These are phyloP conservation scores for Schoenoplectus tabernaemontani DNA, from an alignment of 202 grass and related monocot species.

Conservation along the genomic window DNA sequence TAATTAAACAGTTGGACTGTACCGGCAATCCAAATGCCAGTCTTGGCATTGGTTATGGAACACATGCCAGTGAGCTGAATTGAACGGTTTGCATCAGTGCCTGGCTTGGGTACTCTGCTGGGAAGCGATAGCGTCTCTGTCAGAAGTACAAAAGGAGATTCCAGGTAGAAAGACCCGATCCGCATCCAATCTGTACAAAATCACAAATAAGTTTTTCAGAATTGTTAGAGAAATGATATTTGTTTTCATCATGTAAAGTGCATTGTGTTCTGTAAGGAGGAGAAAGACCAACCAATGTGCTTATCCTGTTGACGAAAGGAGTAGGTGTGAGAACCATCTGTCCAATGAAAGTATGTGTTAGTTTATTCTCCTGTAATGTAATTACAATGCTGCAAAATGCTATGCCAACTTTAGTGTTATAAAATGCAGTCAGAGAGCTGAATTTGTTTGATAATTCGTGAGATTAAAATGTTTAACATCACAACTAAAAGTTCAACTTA, in stretches of 20 bases:
- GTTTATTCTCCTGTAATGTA: background rate
- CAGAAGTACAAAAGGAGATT: conserved; percentile 46
- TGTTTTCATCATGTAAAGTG: background rate
- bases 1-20: background rate
- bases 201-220: background rate
- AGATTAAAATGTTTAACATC: background rate
- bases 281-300: conserved; percentile 54
- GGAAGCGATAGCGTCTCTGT: conserved; percentile 49
- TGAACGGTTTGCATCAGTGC: conserved; percentile 12
- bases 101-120: conserved; percentile 23
- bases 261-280: background rate
- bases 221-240: background rate
- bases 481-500: background rate
- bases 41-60: conserved; percentile 37
- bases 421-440: background rate
- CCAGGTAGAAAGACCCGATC: conserved; percentile 64
- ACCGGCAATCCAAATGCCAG: conserved; percentile 94
- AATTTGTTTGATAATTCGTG: background rate
- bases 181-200: conserved; percentile 48
- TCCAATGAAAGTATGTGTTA: background rate
- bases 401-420: background rate
- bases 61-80: conserved; percentile 53
- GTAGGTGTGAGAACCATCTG: conserved; percentile 73
- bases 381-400: background rate
- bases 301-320: conserved; percentile 39